Base-by-base conservation (phyloP, 2,329 filamentous ascomycete species). In the Cytospora mali region DNA sequence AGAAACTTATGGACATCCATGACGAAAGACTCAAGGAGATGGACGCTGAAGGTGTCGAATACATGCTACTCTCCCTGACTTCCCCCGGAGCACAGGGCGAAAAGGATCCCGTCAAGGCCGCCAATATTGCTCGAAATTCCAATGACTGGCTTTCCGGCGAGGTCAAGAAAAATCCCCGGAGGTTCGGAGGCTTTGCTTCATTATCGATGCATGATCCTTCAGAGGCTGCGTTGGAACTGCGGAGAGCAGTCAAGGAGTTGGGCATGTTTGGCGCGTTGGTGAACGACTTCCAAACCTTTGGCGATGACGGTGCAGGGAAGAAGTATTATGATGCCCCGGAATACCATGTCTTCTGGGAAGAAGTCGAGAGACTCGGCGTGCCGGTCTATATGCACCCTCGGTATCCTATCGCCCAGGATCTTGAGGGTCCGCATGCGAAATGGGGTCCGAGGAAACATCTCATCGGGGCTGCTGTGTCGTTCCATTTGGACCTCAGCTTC, bases 401-500 rank as follows among this genome's bases (percentile, higher is more conserved):
- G 6, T 75, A 75, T 55, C 71, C 74, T 7, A 68, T 66, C 0
- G 66, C 66, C 4, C 62, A 62, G 31, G 75, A 77, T 27, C 60
- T 75, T 18, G 55, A 67, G 23, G 57, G 48, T 4, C 1, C 57
- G 6, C 25, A 46, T 11, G 31, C 31, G 3, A 52, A 53, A 75
- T 58, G 72, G 71, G 1, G 54, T 62, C 2, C 66, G 2, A 52
- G 74, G 31, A 72, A 67, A 55, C 75, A 76, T 46, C 66, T 76
- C 5, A 62, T 77, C 0, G 74, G 75, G 0, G 75, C 74, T 1
- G 75, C 70, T 0, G 73, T 76, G 31, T 72, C 74, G 63, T 76
- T 76, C 62, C 57, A 59, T 65, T 66, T 80, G 18, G 78, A 80
- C 64, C 64, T 80, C 39, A 77, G 75, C 66, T 77, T 76, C 69